phyloP scores from a whole-genome alignment of 1,284 basidiomycete species.

The Apiotrichum porosum region DNA sequence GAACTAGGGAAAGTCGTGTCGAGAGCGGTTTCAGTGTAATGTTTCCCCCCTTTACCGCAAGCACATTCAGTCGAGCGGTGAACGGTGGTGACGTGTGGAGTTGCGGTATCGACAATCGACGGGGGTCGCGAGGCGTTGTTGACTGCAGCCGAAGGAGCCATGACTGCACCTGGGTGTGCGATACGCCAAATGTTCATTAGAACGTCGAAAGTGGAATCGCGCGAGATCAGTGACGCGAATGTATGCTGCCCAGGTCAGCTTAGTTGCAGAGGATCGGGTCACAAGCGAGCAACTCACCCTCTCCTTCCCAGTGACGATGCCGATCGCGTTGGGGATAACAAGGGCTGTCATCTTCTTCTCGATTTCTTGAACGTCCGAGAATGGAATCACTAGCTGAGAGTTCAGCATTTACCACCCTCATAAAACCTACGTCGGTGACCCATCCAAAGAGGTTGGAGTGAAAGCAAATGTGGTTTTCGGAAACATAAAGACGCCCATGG shows the following conservation, averaged over 20 bases:
- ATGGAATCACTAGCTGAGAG: conserved; percentile 76
- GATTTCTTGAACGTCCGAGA: conserved; percentile 80
- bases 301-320: conserved; percentile 70
- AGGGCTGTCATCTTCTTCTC: conserved; percentile 99
- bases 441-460: conserved; percentile 99
- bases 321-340: conserved; percentile 97
- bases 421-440: conserved; percentile 79
- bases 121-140: conserved; percentile 25
- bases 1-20: conserved; percentile 78
- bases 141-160: conserved; percentile 12
- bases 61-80: conserved; percentile 60
- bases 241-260: conserved; percentile 64
- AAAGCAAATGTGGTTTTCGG: conserved; percentile 97
- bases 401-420: conserved; percentile 4
- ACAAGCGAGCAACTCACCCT: conserved; percentile 41
- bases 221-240: conserved; percentile 91
- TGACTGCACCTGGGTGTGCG: conserved; percentile 67
- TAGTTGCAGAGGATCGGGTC: not conserved
- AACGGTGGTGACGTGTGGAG: conserved; percentile 5
- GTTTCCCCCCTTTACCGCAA: conserved; percentile 67
- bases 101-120: conserved; percentile 17
- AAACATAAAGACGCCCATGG: conserved; percentile 93
- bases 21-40: conserved; percentile 69
- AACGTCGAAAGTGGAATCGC: conserved; percentile 94
- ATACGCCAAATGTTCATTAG: conserved; percentile 95